A percentile compares a stretch with the other conserved stretches of the same genome.
Conservation (phyloP, 1,284 basidiomycete genomes). For the Rhodotorula sp. region DNA sequence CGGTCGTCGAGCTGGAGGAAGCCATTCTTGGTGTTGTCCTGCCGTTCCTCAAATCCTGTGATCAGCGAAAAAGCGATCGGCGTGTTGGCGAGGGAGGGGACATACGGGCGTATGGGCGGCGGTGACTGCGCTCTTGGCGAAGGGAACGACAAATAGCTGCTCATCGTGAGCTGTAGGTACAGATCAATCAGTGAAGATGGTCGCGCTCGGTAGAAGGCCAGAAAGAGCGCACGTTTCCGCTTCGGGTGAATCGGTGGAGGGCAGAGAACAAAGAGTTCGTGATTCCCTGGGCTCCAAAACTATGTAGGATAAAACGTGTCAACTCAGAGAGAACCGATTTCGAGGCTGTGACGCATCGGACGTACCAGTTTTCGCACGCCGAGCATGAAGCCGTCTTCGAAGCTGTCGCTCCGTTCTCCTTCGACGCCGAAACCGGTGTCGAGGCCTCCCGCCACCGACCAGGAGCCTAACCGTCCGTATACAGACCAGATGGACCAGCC, state of each 20-base stretch:
- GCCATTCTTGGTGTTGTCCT: constrained; percentile 91
- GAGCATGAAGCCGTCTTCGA: constrained; percentile 75
- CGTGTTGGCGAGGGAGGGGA: constrained; percentile 1
- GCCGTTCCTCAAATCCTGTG: not conserved
- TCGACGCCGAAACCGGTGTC: constrained; percentile 57
- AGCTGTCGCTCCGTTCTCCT: constrained; percentile 44
- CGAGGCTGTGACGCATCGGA: not conserved
- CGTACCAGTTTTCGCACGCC: not conserved
- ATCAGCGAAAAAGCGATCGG: not conserved
- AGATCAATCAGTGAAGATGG: not conserved
- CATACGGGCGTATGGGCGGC: constrained; percentile 83
- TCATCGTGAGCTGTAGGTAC: constrained; percentile 56
- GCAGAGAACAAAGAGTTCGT: constrained; percentile 4
- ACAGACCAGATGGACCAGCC: constrained; percentile 93
- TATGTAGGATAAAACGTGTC: not conserved
- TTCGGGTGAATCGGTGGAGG: constrained; percentile 4
- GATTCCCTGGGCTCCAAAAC: constrained; percentile 4
- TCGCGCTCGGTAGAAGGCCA: not conserved
- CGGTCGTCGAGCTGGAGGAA: constrained; percentile 94
- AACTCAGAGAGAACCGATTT: not conserved
- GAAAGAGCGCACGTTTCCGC: not conserved
- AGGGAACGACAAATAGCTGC: constrained; percentile 71
- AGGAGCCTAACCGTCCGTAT: constrained; percentile 78
- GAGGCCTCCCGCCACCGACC: constrained; percentile 58
- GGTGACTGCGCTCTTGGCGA: constrained; percentile 91